phyloP scores from a whole-genome alignment of 2,329 filamentous ascomycete species.

The Nothomitra cinnamomea region DNA sequence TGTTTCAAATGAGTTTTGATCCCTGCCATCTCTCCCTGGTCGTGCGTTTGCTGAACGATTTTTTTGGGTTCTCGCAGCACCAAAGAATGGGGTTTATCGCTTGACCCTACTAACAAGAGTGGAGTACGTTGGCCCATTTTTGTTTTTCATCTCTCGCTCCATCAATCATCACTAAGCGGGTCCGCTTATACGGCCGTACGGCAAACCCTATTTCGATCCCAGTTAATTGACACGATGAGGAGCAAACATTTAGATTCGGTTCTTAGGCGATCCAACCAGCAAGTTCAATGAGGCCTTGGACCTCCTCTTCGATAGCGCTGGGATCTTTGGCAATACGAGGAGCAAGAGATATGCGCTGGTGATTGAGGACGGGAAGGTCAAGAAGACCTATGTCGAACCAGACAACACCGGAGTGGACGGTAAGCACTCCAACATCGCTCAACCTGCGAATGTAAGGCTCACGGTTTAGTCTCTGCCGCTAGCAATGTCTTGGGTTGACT shows the following conservation, averaged over 20 bases:
- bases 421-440: conserved; percentile 23
- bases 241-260: conserved; percentile 51
- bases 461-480: conserved; percentile 27
- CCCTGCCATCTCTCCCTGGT: not conserved
- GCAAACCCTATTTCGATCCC: not conserved
- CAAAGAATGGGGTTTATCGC: conserved; percentile 68
- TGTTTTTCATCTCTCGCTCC: not conserved
- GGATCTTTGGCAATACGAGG: conserved; percentile 66
- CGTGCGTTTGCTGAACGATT: not conserved
- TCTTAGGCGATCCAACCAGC: conserved; percentile 66
- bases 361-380: conserved; percentile 71
- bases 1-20: too few species aligned
- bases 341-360: conserved; percentile 80
- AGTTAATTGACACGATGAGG: not conserved
- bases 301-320: conserved; percentile 59
- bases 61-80: conserved; percentile 36
- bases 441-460: conserved; percentile 3
- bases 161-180: not conserved
- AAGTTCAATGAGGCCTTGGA: conserved; percentile 73
- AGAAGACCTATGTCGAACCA: conserved; percentile 65
- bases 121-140: conserved; percentile 41
- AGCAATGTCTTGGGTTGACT: conserved; percentile 30
- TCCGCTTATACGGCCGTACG: conserved; percentile 6
- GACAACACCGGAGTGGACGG: conserved; percentile 72
- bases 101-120: conserved; percentile 59